A percentile compares a stretch with the other conserved stretches of the same genome.
Evolutionary conservation across 1,139 yeast genomes (phyloP).

Genomic region (Protomyces inouyei): DNA sequence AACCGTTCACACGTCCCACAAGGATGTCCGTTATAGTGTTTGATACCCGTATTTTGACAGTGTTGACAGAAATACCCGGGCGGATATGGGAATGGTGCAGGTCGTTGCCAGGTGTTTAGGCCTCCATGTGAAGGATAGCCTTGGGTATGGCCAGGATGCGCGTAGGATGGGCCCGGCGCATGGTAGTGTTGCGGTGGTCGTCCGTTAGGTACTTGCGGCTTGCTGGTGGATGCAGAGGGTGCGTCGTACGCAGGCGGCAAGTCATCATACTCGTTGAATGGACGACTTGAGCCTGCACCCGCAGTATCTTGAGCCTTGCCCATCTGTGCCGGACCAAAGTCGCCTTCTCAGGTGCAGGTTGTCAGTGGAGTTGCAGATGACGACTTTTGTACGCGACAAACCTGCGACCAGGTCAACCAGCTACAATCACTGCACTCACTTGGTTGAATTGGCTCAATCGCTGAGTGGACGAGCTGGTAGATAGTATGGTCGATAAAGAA

Average conservation of each 20-base stretch:
- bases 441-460: too few species aligned
- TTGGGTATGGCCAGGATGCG: not conserved
- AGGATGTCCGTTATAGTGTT: constrained; percentile 29
- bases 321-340: not conserved
- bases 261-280: constrained; percentile 2
- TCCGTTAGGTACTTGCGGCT: not conserved
- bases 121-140: constrained; percentile 1
- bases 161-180: not conserved
- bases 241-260: constrained; percentile 25
- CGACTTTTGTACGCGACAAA: too few species aligned
- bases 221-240: not conserved
- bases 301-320: not conserved
- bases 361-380: too few species aligned
- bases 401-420: too few species aligned
- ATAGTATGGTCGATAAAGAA: not conserved
- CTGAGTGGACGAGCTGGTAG: too few species aligned
- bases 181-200: not conserved
- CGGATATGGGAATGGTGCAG: constrained; percentile 27
- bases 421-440: too few species aligned
- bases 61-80: constrained; percentile 28
- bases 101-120: not conserved
- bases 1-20: constrained; percentile 31
- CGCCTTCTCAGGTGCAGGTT: not conserved
- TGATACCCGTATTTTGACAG: constrained; percentile 32
- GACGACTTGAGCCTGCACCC: not conserved